phyloP scores from a whole-genome alignment of 2,329 filamentous ascomycete species.

The Zelopaecilomyces penicillatus region DNA sequence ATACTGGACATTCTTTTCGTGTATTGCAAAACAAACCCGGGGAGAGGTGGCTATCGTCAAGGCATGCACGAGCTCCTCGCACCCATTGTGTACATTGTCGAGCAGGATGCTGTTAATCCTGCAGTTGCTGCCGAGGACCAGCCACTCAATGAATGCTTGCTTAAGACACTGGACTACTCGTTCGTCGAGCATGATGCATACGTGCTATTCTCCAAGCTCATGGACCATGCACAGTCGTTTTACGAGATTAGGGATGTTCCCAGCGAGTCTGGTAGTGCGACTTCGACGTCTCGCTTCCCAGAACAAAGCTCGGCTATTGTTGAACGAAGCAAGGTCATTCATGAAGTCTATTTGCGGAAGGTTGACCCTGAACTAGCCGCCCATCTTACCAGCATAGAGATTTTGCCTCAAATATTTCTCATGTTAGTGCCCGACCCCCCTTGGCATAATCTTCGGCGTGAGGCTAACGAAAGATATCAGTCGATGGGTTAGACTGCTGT shows the following conservation, averaged over 20 bases:
- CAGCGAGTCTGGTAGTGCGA: constrained; percentile 9
- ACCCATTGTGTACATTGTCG: constrained; percentile 76
- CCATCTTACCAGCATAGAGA: constrained; percentile 75
- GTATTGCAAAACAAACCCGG: constrained; percentile 86
- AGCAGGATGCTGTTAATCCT: constrained; percentile 67
- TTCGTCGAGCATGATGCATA: constrained; percentile 90
- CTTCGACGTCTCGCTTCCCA: constrained; percentile 14
- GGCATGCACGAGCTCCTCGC: constrained; percentile 97
- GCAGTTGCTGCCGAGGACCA: constrained; percentile 23
- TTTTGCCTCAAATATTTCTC: constrained; percentile 93
- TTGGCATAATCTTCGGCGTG: background rate
- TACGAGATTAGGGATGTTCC: constrained; percentile 55
- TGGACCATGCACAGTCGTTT: constrained; percentile 79
- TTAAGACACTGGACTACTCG: constrained; percentile 58
- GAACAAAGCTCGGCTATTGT: constrained; percentile 56
- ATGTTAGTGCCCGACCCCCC: constrained; percentile 51
- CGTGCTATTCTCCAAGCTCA: constrained; percentile 73
- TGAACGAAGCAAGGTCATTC: constrained; percentile 75
- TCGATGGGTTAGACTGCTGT: constrained; percentile 88
- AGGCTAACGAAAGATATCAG: constrained; percentile 30
- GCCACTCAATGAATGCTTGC: constrained; percentile 44
- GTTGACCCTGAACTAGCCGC: constrained; percentile 75
- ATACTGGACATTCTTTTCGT: constrained; percentile 88
- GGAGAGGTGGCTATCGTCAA: constrained; percentile 84
- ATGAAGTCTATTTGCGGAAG: constrained; percentile 68